Conservation (phyloP, 768 basidiomycete genomes). For the Botryobasidium botryosum region DNA sequence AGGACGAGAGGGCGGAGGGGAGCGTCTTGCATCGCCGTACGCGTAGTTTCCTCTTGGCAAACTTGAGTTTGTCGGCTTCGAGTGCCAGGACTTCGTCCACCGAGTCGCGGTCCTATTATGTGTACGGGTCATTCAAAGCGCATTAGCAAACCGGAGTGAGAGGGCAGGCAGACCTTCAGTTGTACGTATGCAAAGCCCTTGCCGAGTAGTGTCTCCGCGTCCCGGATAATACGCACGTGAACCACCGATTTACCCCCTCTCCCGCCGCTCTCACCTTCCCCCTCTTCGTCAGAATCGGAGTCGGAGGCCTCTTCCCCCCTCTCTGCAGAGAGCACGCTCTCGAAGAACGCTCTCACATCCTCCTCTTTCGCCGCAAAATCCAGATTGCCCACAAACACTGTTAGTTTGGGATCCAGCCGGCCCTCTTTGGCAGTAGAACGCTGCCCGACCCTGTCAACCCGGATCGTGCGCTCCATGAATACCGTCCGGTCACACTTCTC, state of each 20-base stretch:
- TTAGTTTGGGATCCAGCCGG: conserved; percentile 51
- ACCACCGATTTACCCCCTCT: conserved; percentile 16
- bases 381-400: conserved; percentile 81
- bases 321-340: conserved; percentile 53
- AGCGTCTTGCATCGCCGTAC: conserved; percentile 81
- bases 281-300: conserved; percentile 1
- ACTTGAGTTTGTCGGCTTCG: conserved; percentile 60
- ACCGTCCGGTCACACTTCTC: conserved; percentile 44
- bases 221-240: conserved; percentile 26
- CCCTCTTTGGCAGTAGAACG: conserved; percentile 14
- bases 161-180: conserved; percentile 42
- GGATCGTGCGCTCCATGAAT: conserved; percentile 63
- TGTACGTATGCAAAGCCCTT: conserved; percentile 46
- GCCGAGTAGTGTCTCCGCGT: conserved; percentile 27
- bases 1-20: conserved; percentile 22
- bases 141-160: neutral
- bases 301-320: conserved; percentile 27
- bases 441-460: conserved; percentile 52
- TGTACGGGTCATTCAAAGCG: neutral
- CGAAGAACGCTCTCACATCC: conserved; percentile 75
- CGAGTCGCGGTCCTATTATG: conserved; percentile 61
- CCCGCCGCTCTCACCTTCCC: conserved; percentile 11
- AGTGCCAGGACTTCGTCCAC: conserved; percentile 85
- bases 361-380: conserved; percentile 88
- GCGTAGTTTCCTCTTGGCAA: conserved; percentile 83